phyloP scores from a whole-genome alignment of 768 basidiomycete species.

The Leccinum arenicola region DNA sequence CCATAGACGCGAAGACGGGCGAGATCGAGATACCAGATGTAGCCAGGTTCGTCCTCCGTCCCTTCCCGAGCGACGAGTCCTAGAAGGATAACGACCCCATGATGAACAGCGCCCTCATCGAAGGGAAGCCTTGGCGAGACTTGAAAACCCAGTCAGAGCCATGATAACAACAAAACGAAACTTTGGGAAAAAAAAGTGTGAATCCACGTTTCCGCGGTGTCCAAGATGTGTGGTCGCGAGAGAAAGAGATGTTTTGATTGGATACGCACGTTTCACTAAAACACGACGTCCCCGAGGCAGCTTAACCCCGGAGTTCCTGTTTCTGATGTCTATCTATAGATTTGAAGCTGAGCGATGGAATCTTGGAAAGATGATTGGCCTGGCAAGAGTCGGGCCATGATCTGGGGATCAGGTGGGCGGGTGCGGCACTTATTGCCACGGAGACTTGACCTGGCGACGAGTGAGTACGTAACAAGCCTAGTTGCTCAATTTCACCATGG shows the following conservation, averaged over 20 bases:
- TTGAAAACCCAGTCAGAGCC: conserved; percentile 18
- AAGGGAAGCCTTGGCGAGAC: conserved; percentile 35
- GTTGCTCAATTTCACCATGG: conserved; percentile 16
- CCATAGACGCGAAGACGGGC: conserved; percentile 45
- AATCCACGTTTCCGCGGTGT: conserved; percentile 24
- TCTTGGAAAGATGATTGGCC: conserved; percentile 17
- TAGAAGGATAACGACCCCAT: conserved; percentile 5
- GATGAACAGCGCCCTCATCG: conserved; percentile 29
- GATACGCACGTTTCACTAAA: conserved; percentile 23
- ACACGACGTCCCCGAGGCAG: conserved; percentile 21
- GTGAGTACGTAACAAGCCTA: conserved; percentile 21
- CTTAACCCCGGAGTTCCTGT: conserved; percentile 26
- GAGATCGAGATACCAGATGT: conserved; percentile 49
- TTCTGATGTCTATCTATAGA: conserved; percentile 31
- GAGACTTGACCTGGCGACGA: conserved; percentile 17
- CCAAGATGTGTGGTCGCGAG: conserved; percentile 6
- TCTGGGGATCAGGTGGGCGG: conserved; percentile 14
- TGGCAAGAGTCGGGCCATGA: conserved; percentile 5
- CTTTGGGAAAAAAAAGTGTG: conserved; percentile 6
- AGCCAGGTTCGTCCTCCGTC: conserved; percentile 36
- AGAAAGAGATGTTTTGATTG: conserved; percentile 12
- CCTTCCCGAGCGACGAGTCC: conserved; percentile 4
- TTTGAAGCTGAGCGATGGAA: conserved; percentile 14
- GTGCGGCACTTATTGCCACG: conserved; percentile 9
- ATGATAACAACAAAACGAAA: conserved; percentile 8